Base-by-base conservation (phyloP, 257 asterid species). In the Buddleja alternifolia region DNA sequence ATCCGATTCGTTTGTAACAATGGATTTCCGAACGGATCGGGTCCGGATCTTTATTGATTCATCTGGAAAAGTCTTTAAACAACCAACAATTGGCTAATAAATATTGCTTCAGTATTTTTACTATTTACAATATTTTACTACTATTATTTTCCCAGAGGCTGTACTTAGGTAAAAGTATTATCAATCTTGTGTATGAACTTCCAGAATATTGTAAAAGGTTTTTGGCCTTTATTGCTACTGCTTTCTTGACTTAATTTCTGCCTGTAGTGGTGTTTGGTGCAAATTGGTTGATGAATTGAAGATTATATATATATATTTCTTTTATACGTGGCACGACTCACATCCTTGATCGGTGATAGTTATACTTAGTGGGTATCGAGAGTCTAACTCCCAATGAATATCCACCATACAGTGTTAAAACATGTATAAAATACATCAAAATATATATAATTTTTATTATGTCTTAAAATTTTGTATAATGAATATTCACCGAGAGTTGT, bases 11-110 rank as follows among this genome's bases (percentile, higher is more conserved):
- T 8, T 25, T 7, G 47, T 79, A 10, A 85, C 92, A 0, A 57
- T 73, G 74, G 91, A 87, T 71, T 77, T 3, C 40, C 71, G 78
- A 23, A 19, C 39, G 0, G 74, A 79, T 47, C 73, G 89, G 69
- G 89, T 85, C 8, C 82, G 89, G 54, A 76, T 87, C 77, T 79
- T 75, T 73, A 47, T 74, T 0, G 85, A 77, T 63, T 52, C 81
- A 39, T 56, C 77, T 16, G 88, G 86, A n/a, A 83, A 81, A 71
- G 95, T 87, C 64, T 29, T 58, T 29, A 53, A 44, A 0, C 70
- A 79, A 20, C 92, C 92, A 19, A 69, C 4, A 14, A 69, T 76
- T 54, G 89, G 92, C 66, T 85, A 80, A 66, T 48, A 37, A 69
- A 54, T 1, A 15, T 15, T 4, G 7, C 14, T 66, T 76, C 10